Evolutionary conservation across 169 alveolate genomes (phyloP).

Genomic region (Neospora caninum): DNA sequence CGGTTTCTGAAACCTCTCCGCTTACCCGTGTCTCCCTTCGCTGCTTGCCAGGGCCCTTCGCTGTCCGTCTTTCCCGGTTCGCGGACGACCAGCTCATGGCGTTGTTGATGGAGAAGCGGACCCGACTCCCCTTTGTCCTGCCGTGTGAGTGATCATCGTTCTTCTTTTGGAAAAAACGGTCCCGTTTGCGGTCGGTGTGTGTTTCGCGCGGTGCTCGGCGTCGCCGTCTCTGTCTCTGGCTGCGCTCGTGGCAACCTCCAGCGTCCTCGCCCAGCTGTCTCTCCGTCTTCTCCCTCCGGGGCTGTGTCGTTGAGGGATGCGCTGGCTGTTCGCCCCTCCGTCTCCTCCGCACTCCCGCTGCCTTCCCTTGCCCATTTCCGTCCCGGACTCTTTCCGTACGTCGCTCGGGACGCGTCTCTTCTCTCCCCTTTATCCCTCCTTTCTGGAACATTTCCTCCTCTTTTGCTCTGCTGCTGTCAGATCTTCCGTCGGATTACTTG

Average conservation of each 20-base stretch:
- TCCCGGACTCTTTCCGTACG: neutral
- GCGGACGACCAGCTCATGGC: conserved; percentile 50
- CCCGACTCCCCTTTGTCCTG: conserved; percentile 26
- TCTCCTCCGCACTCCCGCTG: too few relatives aligned
- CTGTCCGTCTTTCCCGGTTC: conserved; percentile 34
- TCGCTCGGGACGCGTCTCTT: neutral
- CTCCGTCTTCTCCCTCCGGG: too few relatives aligned
- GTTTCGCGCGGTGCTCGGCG: too few relatives aligned
- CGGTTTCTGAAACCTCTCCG: too few relatives aligned
- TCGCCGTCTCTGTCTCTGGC: too few relatives aligned
- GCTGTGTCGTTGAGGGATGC: too few relatives aligned
- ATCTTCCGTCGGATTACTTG: neutral
- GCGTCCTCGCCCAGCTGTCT: too few relatives aligned
- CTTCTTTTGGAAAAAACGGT: neutral
- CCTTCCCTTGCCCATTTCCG: neutral
- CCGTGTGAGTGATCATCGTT: neutral
- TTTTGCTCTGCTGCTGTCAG: neutral
- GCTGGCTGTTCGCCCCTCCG: too few relatives aligned
- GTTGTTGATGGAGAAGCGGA: conserved; percentile 40
- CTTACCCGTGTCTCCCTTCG: neutral
- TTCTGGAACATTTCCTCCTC: neutral
- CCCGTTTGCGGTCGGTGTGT: too few relatives aligned
- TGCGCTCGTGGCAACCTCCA: too few relatives aligned
- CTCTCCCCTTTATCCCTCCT: neutral
- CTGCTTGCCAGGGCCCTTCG: conserved; percentile 18